A percentile compares a stretch with the other conserved stretches of the same genome.
These are phyloP conservation scores for Xerocomus alliaceus DNA, from an alignment of 1,284 basidiomycete species.

Conservation along the genomic window DNA sequence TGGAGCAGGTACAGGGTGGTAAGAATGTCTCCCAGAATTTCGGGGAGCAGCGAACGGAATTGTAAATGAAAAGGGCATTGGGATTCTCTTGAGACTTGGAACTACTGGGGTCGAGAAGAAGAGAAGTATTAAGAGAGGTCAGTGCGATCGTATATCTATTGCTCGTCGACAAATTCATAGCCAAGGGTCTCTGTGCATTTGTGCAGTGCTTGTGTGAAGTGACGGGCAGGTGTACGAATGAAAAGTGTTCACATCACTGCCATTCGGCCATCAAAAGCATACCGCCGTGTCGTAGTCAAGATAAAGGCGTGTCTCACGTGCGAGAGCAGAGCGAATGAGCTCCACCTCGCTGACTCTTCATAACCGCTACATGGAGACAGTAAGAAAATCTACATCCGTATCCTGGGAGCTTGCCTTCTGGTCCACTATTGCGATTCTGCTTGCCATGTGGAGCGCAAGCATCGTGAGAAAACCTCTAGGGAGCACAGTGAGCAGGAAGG, in stretches of 20 bases:
- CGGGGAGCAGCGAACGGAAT: not conserved
- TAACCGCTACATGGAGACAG: constrained; percentile 17
- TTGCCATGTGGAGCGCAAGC: constrained; percentile 29
- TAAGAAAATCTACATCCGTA: constrained; percentile 1
- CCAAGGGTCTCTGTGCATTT: not conserved
- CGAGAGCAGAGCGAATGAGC: not conserved
- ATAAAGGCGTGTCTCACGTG: not conserved
- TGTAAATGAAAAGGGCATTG: constrained; percentile 17
- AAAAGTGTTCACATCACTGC: constrained; percentile 3
- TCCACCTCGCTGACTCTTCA: not conserved
- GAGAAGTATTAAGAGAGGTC: not conserved
- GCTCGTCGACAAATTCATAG: not conserved
- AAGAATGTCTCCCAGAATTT: constrained; percentile 12
- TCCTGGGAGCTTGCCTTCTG: constrained; percentile 31
- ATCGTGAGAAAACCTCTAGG: constrained; percentile 9
- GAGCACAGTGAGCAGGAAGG: not conserved
- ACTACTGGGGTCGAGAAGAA: not conserved
- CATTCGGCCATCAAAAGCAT: not conserved
- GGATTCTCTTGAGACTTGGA: not conserved
- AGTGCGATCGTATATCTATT: constrained; percentile 10
- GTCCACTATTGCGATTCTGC: constrained; percentile 26
- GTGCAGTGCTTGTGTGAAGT: constrained; percentile 4
- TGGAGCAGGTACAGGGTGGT: constrained; percentile 18
- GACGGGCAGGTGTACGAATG: not conserved
- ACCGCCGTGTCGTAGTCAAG: constrained; percentile 1